Conservation (phyloP, 768 basidiomycete species). For the Suillus subluteus region DNA sequence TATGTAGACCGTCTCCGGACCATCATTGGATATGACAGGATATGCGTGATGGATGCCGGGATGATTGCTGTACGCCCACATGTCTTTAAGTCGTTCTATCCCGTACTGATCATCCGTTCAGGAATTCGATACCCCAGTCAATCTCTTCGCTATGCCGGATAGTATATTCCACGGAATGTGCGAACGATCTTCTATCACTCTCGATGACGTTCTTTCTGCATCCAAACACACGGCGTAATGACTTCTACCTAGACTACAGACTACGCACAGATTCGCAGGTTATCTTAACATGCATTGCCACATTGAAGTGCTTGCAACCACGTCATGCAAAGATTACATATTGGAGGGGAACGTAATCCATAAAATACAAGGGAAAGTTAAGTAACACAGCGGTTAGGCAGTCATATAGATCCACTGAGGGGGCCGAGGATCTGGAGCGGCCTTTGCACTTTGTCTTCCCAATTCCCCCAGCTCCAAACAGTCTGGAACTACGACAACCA, state of each 20-base stretch:
- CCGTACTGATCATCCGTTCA: constrained; percentile 23
- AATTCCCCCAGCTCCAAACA: background rate
- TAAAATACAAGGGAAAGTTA: background rate
- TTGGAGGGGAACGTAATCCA: background rate
- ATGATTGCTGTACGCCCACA: constrained; percentile 59
- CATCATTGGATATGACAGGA: constrained; percentile 86
- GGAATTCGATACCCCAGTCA: constrained; percentile 83
- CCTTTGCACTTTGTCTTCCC: background rate
- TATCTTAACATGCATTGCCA: background rate
- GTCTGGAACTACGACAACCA: background rate
- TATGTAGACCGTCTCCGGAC: constrained; percentile 77
- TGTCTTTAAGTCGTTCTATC: background rate
- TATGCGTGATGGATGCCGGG: constrained; percentile 86
- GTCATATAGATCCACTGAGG: background rate
- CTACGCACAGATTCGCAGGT: background rate
- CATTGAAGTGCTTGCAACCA: background rate
- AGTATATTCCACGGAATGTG: constrained; percentile 90
- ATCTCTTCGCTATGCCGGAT: constrained; percentile 55
- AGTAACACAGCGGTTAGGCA: background rate
- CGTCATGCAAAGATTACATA: background rate
- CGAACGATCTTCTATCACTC: constrained; percentile 73
- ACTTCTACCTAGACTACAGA: background rate
- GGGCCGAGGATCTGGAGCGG: background rate
- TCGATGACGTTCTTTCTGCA: constrained; percentile 64
- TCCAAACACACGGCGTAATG: constrained; percentile 20